These are phyloP conservation scores for Acacia acuminata DNA, from an alignment of 306 rosid species.

Conservation along the genomic window DNA sequence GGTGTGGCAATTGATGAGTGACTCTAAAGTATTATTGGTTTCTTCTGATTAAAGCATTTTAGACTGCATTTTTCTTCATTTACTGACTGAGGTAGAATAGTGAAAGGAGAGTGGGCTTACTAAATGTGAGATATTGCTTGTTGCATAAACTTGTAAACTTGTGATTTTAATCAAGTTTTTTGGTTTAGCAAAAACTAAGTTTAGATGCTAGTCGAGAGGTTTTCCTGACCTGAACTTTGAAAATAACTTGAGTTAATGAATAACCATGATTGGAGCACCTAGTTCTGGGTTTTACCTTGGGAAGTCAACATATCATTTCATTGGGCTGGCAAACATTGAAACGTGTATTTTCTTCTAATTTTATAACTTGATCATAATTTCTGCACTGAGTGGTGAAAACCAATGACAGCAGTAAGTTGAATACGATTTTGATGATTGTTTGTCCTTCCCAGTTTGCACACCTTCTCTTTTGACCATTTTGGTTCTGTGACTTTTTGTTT, in stretches of 20 bases:
- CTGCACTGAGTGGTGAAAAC: slow-evolving; percentile 6
- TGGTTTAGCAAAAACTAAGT: background rate
- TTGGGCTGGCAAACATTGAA: slow-evolving; percentile 14
- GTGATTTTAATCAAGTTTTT: background rate
- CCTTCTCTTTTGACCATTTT: slow-evolving; percentile 12
- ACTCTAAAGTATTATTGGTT: background rate
- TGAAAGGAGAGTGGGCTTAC: background rate
- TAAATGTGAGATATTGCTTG: background rate
- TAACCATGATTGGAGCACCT: background rate
- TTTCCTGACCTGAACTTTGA: background rate
- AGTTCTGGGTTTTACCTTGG: background rate
- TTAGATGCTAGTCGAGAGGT: background rate
- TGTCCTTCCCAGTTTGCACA: slow-evolving; percentile 24
- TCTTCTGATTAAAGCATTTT: background rate
- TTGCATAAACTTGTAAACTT: background rate
- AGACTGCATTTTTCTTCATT: background rate
- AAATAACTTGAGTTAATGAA: background rate
- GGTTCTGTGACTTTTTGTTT: background rate
- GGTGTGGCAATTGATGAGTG: background rate
- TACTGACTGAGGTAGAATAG: background rate
- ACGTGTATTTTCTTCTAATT: slow-evolving; percentile 13
- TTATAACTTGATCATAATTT: background rate
- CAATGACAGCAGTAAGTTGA: slow-evolving; percentile 15
- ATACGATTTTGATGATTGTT: slow-evolving; percentile 4
- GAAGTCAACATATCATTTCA: background rate